Base-by-base conservation (phyloP, 139 green algal species). In the Picochlorum sp. region DNA sequence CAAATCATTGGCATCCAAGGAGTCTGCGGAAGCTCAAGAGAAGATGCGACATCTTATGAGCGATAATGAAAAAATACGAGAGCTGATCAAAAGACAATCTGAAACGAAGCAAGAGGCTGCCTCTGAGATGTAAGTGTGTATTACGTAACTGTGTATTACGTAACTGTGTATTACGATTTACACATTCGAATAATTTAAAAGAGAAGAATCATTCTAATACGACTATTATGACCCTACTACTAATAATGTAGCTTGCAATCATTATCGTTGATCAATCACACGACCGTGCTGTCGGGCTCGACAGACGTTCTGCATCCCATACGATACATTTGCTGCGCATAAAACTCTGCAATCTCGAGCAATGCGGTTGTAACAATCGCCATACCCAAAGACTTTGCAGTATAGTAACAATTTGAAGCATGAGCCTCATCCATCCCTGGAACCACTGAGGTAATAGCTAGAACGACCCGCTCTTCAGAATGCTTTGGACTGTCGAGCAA, bases 241-340 rank as follows among this genome's bases (percentile, higher is more conserved):
- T n/a, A n/a, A n/a, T n/a, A n/a, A n/a, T n/a, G n/a, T n/a, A n/a
- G n/a, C n/a, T n/a, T n/a, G n/a, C n/a, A n/a, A n/a, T n/a, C n/a
- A n/a, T n/a, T n/a, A n/a, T n/a, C n/a, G n/a, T n/a, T n/a, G n/a
- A n/a, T n/a, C n/a, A n/a, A n/a, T 37, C 7, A 67, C 31, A 62
- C n/a, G 45, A 33, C 47, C 22, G 60, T 67, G 30, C 37, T 61
- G 16, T 67, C 60, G 5, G 60, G 44, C 32, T 67, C 60, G 32
- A 57, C 39, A 43, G n/a, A 51, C 24, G 43, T 55, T 3, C 30
- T 51, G 30, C 31, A 44, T 32, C 60, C 43, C 29, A 35, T 44
- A 16, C 25, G 22, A 41, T 55, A 58, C 49, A 67, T 44, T 45
- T 59, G 44, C 60, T 67, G 35, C 12, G 25, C 53, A 6, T 40